Conservation (phyloP, 108 stramenopile genomes). For the Cyclotella choctawhatcheeana region DNA sequence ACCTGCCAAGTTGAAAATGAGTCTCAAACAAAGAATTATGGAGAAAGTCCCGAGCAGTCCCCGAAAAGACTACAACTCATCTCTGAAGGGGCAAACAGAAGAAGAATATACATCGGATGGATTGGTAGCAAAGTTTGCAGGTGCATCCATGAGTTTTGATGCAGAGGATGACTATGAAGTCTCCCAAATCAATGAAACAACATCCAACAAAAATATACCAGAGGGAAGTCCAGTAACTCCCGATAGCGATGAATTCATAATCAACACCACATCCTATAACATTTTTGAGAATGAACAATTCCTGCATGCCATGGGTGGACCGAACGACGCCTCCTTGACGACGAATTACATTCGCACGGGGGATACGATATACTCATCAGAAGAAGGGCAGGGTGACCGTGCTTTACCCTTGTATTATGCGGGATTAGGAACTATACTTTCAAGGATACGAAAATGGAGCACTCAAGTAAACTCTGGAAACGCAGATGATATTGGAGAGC, state of each 20-base stretch:
- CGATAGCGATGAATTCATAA: conserved; percentile 16
- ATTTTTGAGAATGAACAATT: conserved; percentile 46
- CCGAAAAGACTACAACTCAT: background rate
- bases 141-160: conserved; percentile 46
- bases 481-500: too few species aligned
- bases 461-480: too few species aligned
- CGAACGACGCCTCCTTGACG: conserved; percentile 33
- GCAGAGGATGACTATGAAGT: conserved; percentile 26
- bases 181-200: conserved; percentile 1
- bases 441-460: conserved; percentile 39
- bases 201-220: background rate
- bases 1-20: conserved; percentile 27
- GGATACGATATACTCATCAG: conserved; percentile 30
- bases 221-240: background rate
- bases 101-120: conserved; percentile 19
- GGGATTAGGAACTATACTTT: conserved; percentile 40
- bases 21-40: conserved; percentile 22
- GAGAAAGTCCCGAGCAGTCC: conserved; percentile 2
- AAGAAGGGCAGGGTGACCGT: conserved; percentile 14
- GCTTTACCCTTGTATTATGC: conserved; percentile 51
- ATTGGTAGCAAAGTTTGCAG: conserved; percentile 12
- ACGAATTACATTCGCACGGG: conserved; percentile 49
- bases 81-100: conserved; percentile 6
- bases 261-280: conserved; percentile 29
- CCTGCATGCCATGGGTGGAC: conserved; percentile 47